Base-by-base conservation (phyloP, 495 filamentous ascomycete genomes). In the Trichocladium uniseriatum region DNA sequence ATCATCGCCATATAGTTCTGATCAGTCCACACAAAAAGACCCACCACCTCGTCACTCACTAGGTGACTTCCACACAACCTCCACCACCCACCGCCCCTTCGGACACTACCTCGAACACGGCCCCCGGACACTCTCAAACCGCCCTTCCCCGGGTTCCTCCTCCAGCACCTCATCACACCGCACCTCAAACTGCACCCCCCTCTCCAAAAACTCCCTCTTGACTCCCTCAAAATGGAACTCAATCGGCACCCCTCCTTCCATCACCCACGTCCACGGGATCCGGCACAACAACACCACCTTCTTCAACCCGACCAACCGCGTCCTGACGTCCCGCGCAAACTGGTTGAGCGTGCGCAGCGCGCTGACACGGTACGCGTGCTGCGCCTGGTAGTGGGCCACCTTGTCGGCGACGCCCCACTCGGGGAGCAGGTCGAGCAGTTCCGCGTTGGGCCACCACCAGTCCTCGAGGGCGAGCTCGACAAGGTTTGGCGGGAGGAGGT, bases 401-500 rank as follows among this genome's bases (percentile, higher is more conserved):
- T 52, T 60, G 5, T 58, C 11, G n/a, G 10, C 3, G 7, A 19
- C 14, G 5, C 6, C n/a, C 62, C 62, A 63, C 19, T 45, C 28
- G 0, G 53, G 48, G 42, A 65, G 52, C 0, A 19, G 31, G 14
- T 54, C 40, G 45, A 45, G 52, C 22, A 39, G 42, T 7, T 46
- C 20, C 6, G 45, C 37, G 47, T 55, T 55, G 36, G 32, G 31
- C 61, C 61, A 66, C 63, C 63, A 64, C 57, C 55, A 66, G 46
- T 66, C 63, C 31, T 64, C 61, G 16, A 66, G 53, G 1, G 57
- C 53, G 6, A 66, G 48, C 45, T 63, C 59, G 19, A 63, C 55
- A 14, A 66, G 55, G 31, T 58, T 61, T 5, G 59, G 56, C 37
- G 63, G 63, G 7, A 66, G 55, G 8, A 66, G 43, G 1, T 57